Evolutionary conservation across 2,329 filamentous ascomycete genomes (phyloP), one percentile per base, ranked within the genome.

Genomic region (Nemania sp.): DNA sequence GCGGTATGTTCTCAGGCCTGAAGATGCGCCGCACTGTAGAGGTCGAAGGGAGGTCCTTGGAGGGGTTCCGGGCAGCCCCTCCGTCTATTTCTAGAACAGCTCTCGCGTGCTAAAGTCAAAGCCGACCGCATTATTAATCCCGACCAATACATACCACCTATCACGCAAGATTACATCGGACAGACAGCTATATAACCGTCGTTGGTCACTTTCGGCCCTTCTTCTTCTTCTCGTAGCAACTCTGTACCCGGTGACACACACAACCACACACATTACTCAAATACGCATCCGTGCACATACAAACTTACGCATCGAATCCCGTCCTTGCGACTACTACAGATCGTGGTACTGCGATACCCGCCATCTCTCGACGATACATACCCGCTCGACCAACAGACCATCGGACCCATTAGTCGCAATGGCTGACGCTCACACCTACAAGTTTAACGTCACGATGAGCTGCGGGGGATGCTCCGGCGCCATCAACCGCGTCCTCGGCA

Each of bases 391-490:
- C n/a, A 5, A 17, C 24, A 33, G 40, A 43, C 47, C 23, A 46
- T 22, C 39, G 42, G n/a, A n/a, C n/a, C n/a, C 34, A 48, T 67
- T 12, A 31, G 15, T 30, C 44, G 34, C 63, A 67, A 91, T 92
- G 89, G 77, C 86, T 56, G 84, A 88, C 63, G 86, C 90, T 66
- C 91, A 96, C 80, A 90, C 85, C 64, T 97, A 97, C 88, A 90
- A 94, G 74, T 97, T 97, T 81, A 86, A 92, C 75, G 84, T 97
- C 73, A 81, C 79, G 75, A 99, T 99, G 94, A 89, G 80, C 80
- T 99, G 94, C 78, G 85, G 90, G 71, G 94, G 94, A 73, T 99
- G 94, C 86, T 97, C 92, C 40, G 91, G 92, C 68, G 94, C 94
- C 63, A 82, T 99, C 39, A 89, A 96, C 75, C 84, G 91, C 47